Conservation (phyloP, 2,329 filamentous ascomycete species). For the Trichophyton benhamiae region DNA sequence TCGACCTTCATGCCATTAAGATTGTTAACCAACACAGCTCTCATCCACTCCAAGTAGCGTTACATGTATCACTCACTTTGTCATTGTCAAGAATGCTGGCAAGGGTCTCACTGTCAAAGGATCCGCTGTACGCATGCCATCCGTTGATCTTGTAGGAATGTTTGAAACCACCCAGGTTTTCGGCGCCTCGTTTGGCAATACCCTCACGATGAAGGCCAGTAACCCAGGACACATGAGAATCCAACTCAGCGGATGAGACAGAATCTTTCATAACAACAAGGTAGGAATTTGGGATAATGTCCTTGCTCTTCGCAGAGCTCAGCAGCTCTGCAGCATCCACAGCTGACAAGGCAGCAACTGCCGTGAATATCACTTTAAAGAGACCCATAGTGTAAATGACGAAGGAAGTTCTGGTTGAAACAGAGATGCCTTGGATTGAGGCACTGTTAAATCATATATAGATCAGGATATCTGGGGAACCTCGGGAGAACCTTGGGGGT, state of each 20-base stretch:
- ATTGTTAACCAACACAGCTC: not conserved
- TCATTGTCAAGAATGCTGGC: constrained; percentile 7
- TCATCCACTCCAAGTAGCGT: not conserved
- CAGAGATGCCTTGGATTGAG: not conserved
- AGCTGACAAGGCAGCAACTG: not conserved
- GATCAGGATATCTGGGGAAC: not conserved
- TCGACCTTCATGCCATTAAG: constrained; percentile 10
- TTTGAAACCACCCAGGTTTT: constrained; percentile 6
- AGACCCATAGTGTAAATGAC: not conserved
- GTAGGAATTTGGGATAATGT: constrained; percentile 10
- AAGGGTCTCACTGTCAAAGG: constrained; percentile 9
- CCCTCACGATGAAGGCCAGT: constrained; percentile 5
- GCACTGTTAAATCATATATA: not conserved
- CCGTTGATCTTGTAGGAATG: constrained; percentile 10
- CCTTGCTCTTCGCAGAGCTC: not conserved
- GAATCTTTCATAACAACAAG: constrained; percentile 13
- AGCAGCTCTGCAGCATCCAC: constrained; percentile 8
- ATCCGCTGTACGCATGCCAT: constrained; percentile 12
- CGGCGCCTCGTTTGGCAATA: constrained; percentile 1
- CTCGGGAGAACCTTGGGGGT: not conserved
- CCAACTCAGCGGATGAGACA: constrained; percentile 6
- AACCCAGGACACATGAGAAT: constrained; percentile 10
- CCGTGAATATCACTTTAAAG: not conserved
- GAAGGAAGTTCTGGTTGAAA: not conserved
- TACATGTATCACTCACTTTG: constrained; percentile 5